Conservation (phyloP, 176 grass and related monocot species). For the Dendrocalamus sinicus region DNA sequence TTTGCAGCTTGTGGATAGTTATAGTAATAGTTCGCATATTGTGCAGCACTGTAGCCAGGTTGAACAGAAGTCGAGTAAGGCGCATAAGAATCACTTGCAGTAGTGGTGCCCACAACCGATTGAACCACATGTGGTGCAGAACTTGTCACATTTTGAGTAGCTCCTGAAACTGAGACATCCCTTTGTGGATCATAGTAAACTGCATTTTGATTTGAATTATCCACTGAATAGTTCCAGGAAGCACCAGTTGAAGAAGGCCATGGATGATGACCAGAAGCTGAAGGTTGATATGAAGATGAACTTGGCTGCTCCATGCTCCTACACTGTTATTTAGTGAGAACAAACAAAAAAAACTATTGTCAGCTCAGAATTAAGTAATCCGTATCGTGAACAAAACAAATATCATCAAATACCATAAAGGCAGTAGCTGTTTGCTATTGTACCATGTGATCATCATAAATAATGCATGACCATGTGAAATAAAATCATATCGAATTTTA, state of each 20-base stretch:
- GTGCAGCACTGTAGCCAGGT: conserved; percentile 51
- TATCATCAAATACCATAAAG: conserved; percentile 16
- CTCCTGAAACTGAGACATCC: conserved; percentile 59
- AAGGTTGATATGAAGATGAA: conserved; percentile 57
- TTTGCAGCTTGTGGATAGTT: conserved; percentile 52
- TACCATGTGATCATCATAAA: not conserved
- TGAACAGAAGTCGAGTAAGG: conserved; percentile 57
- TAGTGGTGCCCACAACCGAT: conserved; percentile 24
- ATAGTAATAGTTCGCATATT: conserved; percentile 66
- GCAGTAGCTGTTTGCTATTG: conserved; percentile 5
- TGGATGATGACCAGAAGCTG: conserved; percentile 43
- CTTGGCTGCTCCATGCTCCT: conserved; percentile 48
- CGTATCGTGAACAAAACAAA: conserved; percentile 23
- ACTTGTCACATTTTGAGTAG: conserved; percentile 58
- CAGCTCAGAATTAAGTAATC: conserved; percentile 11
- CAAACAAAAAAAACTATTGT: conserved; percentile 30
- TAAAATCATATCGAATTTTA: not conserved
- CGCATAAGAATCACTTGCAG: conserved; percentile 49
- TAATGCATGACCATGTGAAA: conserved; percentile 6
- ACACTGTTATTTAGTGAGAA: conserved; percentile 42
- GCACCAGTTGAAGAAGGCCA: conserved; percentile 52
- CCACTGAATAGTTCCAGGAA: conserved; percentile 61
- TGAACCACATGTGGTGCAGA: conserved; percentile 41
- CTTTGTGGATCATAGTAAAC: conserved; percentile 78
- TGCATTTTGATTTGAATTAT: conserved; percentile 45